Conservation (phyloP, 2,329 filamentous ascomycete genomes). For the Aspergillus costaricaensis region DNA sequence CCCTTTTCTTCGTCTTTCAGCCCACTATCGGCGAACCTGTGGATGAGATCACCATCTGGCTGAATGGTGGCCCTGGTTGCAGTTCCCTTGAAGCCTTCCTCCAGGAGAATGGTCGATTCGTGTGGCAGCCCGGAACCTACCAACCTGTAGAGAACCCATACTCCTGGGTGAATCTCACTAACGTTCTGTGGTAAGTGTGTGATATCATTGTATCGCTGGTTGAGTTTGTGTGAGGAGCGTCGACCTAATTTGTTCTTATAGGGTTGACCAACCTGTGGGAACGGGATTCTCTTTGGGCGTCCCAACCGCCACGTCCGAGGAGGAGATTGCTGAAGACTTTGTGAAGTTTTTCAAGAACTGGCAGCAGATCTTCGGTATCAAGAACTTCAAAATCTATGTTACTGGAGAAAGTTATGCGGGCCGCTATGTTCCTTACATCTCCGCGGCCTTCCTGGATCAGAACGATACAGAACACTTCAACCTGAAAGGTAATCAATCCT, state of each 20-base stretch:
- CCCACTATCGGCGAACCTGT: slow-evolving; percentile 46
- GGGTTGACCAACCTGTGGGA: slow-evolving; percentile 48
- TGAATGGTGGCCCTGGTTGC: slow-evolving; percentile 59
- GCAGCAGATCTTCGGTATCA: slow-evolving; percentile 66
- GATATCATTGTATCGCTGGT: background rate
- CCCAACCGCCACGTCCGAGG: slow-evolving; percentile 65
- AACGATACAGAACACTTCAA: slow-evolving; percentile 70
- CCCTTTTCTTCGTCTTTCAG: slow-evolving; percentile 54
- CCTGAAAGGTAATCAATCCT: slow-evolving; percentile 53
- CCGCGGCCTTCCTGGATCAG: slow-evolving; percentile 70
- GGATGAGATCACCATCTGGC: slow-evolving; percentile 47
- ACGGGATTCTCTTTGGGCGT: slow-evolving; percentile 70
- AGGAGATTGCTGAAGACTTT: slow-evolving; percentile 70
- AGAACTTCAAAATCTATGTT: slow-evolving; percentile 71
- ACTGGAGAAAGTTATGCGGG: slow-evolving; percentile 74
- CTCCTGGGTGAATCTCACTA: slow-evolving; percentile 74
- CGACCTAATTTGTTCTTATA: slow-evolving; percentile 9
- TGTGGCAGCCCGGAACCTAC: slow-evolving; percentile 70
- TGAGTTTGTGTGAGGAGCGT: background rate
- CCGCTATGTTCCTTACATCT: slow-evolving; percentile 71
- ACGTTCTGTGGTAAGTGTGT: slow-evolving; percentile 70
- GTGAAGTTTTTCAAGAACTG: slow-evolving; percentile 80
- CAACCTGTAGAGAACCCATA: slow-evolving; percentile 67
- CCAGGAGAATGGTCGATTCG: slow-evolving; percentile 75
- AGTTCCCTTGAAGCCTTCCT: slow-evolving; percentile 68